Conservation (phyloP, 2,329 filamentous ascomycete species). For the Myriosclerotinia scirpicola region DNA sequence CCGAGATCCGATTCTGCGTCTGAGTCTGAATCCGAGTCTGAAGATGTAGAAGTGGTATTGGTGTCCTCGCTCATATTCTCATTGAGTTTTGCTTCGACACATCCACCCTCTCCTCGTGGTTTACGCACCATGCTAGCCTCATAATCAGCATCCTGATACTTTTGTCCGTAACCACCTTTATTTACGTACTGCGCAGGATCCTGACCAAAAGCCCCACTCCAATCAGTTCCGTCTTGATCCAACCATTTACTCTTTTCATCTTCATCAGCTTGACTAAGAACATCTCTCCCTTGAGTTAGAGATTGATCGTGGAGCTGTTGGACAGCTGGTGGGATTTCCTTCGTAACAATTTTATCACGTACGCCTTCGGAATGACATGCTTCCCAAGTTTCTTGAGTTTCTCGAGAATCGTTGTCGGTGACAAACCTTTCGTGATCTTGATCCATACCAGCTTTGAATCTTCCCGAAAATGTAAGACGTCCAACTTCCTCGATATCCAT, state of each 20-base stretch:
- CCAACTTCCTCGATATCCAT: constrained; percentile 78
- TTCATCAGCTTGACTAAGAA: constrained; percentile 69
- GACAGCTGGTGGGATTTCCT: constrained; percentile 70
- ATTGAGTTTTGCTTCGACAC: constrained; percentile 37
- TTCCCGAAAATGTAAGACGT: constrained; percentile 73
- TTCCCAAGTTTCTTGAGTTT: constrained; percentile 95
- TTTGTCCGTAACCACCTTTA: constrained; percentile 13
- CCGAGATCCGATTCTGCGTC: constrained; percentile 51
- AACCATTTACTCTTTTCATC: constrained; percentile 79
- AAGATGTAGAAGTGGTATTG: constrained; percentile 20
- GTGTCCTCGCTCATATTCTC: constrained; percentile 32
- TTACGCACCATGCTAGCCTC: constrained; percentile 22
- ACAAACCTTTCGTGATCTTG: constrained; percentile 82
- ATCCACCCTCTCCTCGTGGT: constrained; percentile 2
- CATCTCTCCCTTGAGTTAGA: constrained; percentile 74
- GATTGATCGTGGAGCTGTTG: constrained; percentile 80
- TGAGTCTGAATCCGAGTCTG: constrained; percentile 32
- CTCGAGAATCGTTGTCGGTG: constrained; percentile 81
- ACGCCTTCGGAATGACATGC: constrained; percentile 88
- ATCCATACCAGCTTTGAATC: constrained; percentile 89
- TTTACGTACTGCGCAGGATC: constrained; percentile 56
- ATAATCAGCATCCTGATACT: constrained; percentile 26
- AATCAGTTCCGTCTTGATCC: constrained; percentile 76
- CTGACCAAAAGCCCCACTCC: constrained; percentile 81
- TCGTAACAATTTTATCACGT: constrained; percentile 65